Base-by-base conservation (phyloP, 1,139 yeast species). In the Diutina sp. region DNA sequence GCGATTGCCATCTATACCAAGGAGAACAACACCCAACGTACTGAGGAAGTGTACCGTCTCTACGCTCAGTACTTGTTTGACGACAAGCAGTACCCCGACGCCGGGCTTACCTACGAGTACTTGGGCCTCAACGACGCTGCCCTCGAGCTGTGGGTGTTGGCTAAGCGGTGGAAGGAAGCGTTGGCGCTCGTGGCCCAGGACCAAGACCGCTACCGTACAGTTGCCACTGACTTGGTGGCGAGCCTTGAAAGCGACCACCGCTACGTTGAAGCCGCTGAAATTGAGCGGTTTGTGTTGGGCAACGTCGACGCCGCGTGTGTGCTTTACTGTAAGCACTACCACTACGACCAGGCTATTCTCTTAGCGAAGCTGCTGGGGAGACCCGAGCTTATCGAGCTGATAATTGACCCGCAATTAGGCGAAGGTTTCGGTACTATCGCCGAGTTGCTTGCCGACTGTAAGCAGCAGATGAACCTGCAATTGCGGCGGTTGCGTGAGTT, bases 341-440 rank as follows among this genome's bases (percentile, higher is more conserved):
- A 74, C 59, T 93, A 80, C 65, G 91, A 85, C 58, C 85, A 82
- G 50, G 98, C 98, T 0, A 79, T 88, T 38, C 73, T 91, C 57
- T 65, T 87, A 32, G 85, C 89, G 5, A 67, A 72, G 9, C 72
- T 70, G 55, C 74, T 78, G 55, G 64, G 68, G 1, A 70, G 68
- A 58, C 60, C 68, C 0, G 82, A 82, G 25, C 69, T 86, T 45
- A 66, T 88, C 44, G 83, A 78, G 56, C 69, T 77, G 1, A 71
- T 85, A 12, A 80, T 91, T 54, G 96, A 89, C 63, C 81, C 84
- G 2, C 88, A 85, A 48, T 71, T 93, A 51, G 83, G 86, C 56
- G 98, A 93, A 68, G 95, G 95, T 1, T 95, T 90, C 69, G 96
- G 95, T 60, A 76, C 82, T 0, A 77, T 90, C 61, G 93, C 96